A percentile compares a stretch with the other conserved stretches of the same genome.
These are phyloP conservation scores for Schoenoplectus tabernaemontani DNA, from an alignment of 202 grass and related monocot species.

Conservation along the genomic window DNA sequence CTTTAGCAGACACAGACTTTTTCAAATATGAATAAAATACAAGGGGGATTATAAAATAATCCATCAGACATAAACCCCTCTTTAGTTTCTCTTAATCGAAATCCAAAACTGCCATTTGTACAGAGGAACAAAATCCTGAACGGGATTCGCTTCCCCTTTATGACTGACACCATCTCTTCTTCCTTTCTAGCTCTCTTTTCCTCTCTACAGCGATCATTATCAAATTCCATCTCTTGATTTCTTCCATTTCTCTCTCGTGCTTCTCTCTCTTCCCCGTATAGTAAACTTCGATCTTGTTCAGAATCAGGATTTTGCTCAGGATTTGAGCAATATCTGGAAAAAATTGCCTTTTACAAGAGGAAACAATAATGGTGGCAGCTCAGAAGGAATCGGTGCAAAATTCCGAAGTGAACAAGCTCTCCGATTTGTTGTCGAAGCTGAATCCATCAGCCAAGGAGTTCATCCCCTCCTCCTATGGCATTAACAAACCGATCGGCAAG, in stretches of 20 bases:
- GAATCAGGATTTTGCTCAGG: slow-evolving; percentile 10
- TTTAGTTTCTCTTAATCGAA: slow-evolving; percentile 21
- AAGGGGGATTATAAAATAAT: slow-evolving; percentile 2
- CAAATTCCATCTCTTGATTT: slow-evolving; percentile 6
- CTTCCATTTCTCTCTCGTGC: neutral
- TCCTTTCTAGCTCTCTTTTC: neutral
- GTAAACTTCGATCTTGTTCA: slow-evolving; percentile 5
- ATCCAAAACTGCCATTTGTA: slow-evolving; percentile 23
- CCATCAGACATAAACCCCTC: neutral
- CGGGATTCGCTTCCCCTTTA: slow-evolving; percentile 27
- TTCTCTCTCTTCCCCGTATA: neutral
- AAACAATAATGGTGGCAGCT: slow-evolving; percentile 15
- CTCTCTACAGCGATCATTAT: neutral
- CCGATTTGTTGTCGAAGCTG: slow-evolving; percentile 89
- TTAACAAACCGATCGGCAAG: neutral
- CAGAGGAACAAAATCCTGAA: slow-evolving; percentile 18
- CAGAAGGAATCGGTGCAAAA: slow-evolving; percentile 58
- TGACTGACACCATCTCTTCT: slow-evolving; percentile 16
- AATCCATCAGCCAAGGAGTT: slow-evolving; percentile 94
- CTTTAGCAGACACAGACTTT: neutral
- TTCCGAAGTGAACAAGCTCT: slow-evolving; percentile 78
- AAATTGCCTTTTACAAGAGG: neutral
- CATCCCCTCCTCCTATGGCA: slow-evolving; percentile 58
- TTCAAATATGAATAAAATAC: neutral
- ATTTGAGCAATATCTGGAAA: slow-evolving; percentile 21